These are phyloP conservation scores for Camelina laxa DNA, from an alignment of 345 rosid genomes.

Conservation along the genomic window DNA sequence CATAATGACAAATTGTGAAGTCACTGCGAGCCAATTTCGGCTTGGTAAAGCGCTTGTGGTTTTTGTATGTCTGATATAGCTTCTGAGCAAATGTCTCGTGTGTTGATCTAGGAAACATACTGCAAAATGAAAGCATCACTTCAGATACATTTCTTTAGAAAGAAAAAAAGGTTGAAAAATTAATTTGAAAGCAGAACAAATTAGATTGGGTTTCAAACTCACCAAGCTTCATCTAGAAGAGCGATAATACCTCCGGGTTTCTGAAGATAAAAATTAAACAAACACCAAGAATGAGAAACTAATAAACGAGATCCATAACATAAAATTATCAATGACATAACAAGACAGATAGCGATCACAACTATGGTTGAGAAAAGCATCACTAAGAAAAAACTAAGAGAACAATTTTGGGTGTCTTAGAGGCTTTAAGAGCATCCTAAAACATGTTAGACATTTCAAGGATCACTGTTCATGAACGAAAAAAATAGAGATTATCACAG, in stretches of 20 bases:
- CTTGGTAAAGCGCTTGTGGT: constrained; percentile 88
- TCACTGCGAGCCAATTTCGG: constrained; percentile 95
- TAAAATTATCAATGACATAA: constrained; percentile 17
- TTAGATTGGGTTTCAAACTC: constrained; percentile 42
- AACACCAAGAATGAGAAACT: constrained; percentile 23
- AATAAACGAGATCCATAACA: constrained; percentile 7
- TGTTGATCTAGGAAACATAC: constrained; percentile 99
- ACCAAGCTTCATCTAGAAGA: constrained; percentile 99
- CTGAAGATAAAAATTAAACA: constrained; percentile 52
- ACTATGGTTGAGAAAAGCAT: constrained; percentile 1
- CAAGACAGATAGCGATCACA: constrained; percentile 8
- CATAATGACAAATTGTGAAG: constrained; percentile 97
- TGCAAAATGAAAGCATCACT: constrained; percentile 47
- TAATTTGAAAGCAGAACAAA: constrained; percentile 8
- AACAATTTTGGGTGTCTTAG: constrained; percentile 6
- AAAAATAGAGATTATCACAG: constrained; percentile 5
- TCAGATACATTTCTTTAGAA: constrained; percentile 11
- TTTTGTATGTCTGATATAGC: constrained; percentile 94
- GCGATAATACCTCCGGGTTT: constrained; percentile 99
- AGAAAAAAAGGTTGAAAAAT: neutral
- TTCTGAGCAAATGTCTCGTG: constrained; percentile 99
- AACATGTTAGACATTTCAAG: constrained; percentile 1
- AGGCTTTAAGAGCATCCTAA: constrained; percentile 16
- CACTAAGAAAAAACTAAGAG: constrained; percentile 7
- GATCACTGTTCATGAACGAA: constrained; percentile 16